Evolutionary conservation across 1,139 yeast genomes (phyloP).

Genomic region (Zygoascus meyerae): DNA sequence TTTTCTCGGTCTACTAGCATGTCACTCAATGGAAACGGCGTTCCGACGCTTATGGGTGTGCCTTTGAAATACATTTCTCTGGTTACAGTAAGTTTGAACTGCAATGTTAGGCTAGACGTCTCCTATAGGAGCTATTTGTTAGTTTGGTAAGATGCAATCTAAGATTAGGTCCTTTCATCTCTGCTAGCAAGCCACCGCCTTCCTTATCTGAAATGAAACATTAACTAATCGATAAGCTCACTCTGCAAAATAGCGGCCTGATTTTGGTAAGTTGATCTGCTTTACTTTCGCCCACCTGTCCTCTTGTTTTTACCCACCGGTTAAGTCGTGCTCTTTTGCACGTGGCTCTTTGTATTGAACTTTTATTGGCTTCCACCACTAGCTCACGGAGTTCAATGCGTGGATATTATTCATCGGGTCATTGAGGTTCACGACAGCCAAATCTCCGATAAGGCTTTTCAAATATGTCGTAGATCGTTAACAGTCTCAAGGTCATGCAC

Average conservation of each 20-base stretch:
- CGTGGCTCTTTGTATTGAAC: too few species aligned
- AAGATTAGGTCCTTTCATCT: neutral
- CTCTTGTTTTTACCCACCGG: too few species aligned
- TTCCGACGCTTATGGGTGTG: conserved; percentile 22
- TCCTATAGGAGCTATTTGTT: neutral
- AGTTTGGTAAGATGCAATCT: neutral
- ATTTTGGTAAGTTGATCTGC: conserved; percentile 24
- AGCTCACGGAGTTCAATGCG: neutral
- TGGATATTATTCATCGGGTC: too few species aligned
- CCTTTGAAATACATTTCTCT: conserved; percentile 32
- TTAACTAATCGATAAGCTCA: conserved; percentile 17
- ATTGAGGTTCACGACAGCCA: too few species aligned
- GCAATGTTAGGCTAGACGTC: neutral
- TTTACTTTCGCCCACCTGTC: too few species aligned
- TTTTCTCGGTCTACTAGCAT: neutral
- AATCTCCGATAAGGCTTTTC: too few species aligned
- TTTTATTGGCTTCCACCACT: too few species aligned
- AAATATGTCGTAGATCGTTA: neutral
- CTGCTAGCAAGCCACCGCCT: too few species aligned
- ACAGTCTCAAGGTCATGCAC: conserved; percentile 32
- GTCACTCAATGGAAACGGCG: neutral
- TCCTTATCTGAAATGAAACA: too few species aligned
- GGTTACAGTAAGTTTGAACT: conserved; percentile 24
- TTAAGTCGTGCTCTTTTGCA: too few species aligned
- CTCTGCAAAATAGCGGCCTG: conserved; percentile 35